phyloP scores from a whole-genome alignment of 768 basidiomycete genomes.

The Boletellus emodensis region DNA sequence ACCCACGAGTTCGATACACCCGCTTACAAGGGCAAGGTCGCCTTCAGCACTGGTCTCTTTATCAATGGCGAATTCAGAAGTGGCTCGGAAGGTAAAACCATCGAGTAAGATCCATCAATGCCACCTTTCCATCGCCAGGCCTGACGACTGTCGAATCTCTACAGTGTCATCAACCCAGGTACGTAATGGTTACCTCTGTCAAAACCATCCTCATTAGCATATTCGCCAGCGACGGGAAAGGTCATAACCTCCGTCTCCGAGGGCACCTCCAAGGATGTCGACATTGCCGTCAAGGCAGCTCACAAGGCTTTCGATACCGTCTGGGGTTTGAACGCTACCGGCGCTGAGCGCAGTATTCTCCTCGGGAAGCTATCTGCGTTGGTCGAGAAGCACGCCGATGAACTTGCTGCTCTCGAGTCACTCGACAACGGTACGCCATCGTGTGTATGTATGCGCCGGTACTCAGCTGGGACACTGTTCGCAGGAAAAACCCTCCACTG shows the following conservation, averaged over 20 bases:
- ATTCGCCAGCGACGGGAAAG: conserved; percentile 55
- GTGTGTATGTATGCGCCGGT: neutral
- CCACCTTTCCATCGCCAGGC: neutral
- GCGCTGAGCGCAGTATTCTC: conserved; percentile 48
- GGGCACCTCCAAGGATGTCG: conserved; percentile 68
- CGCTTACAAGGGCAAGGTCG: conserved; percentile 54
- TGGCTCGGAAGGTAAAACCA: conserved; percentile 51
- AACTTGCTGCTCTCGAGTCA: conserved; percentile 70
- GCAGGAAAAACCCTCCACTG: conserved; percentile 52
- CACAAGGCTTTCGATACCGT: conserved; percentile 54
- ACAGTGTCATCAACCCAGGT: conserved; percentile 59
- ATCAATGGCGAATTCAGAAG: conserved; percentile 67
- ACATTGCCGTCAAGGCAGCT: conserved; percentile 68
- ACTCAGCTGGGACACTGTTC: neutral
- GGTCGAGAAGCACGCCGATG: conserved; percentile 58
- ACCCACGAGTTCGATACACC: conserved; percentile 50
- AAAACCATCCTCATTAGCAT: neutral
- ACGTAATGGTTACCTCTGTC: conserved; percentile 9
- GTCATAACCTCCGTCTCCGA: conserved; percentile 50
- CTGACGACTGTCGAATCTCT: neutral
- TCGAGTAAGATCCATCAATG: conserved; percentile 53
- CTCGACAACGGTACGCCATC: conserved; percentile 53
- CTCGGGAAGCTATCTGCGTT: conserved; percentile 61
- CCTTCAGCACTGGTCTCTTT: conserved; percentile 64
- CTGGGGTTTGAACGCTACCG: conserved; percentile 66